Conservation (phyloP, 2,329 filamentous ascomycete genomes). For the Colletotrichum siamense region DNA sequence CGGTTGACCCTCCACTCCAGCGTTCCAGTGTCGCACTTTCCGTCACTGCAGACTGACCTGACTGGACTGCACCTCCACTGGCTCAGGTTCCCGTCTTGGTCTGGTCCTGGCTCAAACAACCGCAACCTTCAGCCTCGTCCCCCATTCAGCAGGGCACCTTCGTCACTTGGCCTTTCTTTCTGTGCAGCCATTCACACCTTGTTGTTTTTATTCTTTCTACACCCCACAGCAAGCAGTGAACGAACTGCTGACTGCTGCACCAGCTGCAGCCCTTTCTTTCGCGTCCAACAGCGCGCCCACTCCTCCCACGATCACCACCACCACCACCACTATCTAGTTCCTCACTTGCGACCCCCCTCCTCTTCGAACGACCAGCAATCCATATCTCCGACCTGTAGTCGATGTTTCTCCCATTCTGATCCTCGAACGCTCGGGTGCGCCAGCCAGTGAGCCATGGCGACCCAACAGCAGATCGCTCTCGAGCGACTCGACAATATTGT, state of each 20-base stretch:
- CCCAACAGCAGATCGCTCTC: constrained; percentile 58
- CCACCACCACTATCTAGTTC: background rate
- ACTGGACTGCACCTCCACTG: background rate
- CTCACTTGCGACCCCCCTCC: background rate
- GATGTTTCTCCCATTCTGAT: constrained; percentile 10
- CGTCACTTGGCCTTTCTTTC: background rate
- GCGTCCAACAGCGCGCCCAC: background rate
- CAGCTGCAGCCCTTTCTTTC: background rate
- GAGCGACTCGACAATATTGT: constrained; percentile 61
- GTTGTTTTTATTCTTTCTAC: background rate
- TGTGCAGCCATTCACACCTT: background rate
- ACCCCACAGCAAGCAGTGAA: background rate
- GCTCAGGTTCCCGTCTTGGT: background rate
- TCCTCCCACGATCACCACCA: background rate
- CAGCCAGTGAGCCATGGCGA: constrained; percentile 37
- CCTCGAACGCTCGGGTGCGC: constrained; percentile 18
- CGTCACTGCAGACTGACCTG: constrained; percentile 16
- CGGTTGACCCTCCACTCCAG: constrained; percentile 11
- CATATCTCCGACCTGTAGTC: background rate
- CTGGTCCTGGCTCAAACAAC: background rate
- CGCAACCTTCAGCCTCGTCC: constrained; percentile 8
- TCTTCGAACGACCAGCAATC: background rate
- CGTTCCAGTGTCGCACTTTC: constrained; percentile 14
- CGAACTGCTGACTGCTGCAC: background rate
- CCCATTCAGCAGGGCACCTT: background rate